Evolutionary conservation across 2,329 filamentous ascomycete species (phyloP).

Genomic region (Aspergillus fijiensis): DNA sequence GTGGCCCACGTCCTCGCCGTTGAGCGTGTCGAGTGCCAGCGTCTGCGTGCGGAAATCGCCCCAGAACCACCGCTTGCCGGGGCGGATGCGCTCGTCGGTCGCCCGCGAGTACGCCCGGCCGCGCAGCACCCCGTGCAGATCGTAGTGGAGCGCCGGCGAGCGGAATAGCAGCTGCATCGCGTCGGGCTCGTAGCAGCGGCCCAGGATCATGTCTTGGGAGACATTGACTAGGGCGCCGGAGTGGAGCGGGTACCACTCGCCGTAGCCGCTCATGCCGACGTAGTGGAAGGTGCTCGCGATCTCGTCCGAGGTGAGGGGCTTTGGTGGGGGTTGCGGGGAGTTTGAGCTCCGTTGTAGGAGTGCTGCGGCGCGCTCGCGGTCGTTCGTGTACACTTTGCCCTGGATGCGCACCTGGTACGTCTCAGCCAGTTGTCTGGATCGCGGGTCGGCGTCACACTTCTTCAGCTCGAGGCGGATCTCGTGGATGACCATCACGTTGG

Average conservation of each 20-base stretch:
- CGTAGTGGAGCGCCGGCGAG: conserved; percentile 41
- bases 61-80: conserved; percentile 56
- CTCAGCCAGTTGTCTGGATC: conserved; percentile 48
- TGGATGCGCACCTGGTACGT: conserved; percentile 49
- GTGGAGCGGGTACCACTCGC: conserved; percentile 54
- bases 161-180: conserved; percentile 50
- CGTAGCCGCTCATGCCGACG: conserved; percentile 47
- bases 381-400: conserved; percentile 50
- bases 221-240: conserved; percentile 45
- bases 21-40: conserved; percentile 56
- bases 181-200: conserved; percentile 54
- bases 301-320: conserved; percentile 33
- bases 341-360: conserved; percentile 17
- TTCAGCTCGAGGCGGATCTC: conserved; percentile 53
- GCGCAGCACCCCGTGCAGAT: conserved; percentile 48
- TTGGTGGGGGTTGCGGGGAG: neutral
- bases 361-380: conserved; percentile 27
- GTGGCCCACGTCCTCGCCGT: conserved; percentile 52
- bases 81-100: conserved; percentile 51
- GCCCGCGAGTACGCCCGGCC: conserved; percentile 49
- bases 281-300: conserved; percentile 38
- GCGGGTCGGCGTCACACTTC: conserved; percentile 49
- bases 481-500: conserved; percentile 56
- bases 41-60: conserved; percentile 57
- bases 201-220: conserved; percentile 53